Evolutionary conservation across 805 yeast species (phyloP).

Genomic region (Tetrapisispora nanseiensis): DNA sequence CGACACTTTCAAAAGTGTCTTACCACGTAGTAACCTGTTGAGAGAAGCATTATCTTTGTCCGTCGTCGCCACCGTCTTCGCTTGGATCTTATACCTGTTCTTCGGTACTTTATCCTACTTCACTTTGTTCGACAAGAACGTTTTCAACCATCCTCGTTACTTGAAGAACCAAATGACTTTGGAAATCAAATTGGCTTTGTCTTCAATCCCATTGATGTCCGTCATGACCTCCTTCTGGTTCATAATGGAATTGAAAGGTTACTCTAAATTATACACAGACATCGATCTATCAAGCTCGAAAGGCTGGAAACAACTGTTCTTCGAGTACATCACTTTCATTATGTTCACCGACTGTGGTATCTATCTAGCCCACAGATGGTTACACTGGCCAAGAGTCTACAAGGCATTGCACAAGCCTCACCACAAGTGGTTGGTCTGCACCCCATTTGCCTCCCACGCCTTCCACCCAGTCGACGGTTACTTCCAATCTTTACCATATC

Average conservation of each 20-base stretch:
- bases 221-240: constrained; percentile 84
- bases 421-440: constrained; percentile 97
- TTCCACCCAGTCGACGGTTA: constrained; percentile 98
- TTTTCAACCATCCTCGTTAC: constrained; percentile 92
- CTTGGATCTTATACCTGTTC: constrained; percentile 69
- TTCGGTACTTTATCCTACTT: constrained; percentile 71
- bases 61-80: constrained; percentile 66
- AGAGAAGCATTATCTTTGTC: constrained; percentile 66
- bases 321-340: constrained; percentile 70
- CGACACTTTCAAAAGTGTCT: constrained; percentile 53
- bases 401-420: constrained; percentile 89
- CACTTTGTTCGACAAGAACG: constrained; percentile 75
- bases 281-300: constrained; percentile 45
- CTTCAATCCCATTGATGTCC: constrained; percentile 88
- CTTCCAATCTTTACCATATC: constrained; percentile 88
- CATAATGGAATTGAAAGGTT: constrained; percentile 71
- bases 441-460: constrained; percentile 97
- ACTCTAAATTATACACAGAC: constrained; percentile 65
- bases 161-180: constrained; percentile 84
- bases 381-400: constrained; percentile 89
- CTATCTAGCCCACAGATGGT: constrained; percentile 82
- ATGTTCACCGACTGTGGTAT: constrained; percentile 92
- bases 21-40: constrained; percentile 60
- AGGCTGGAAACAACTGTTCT: constrained; percentile 52
- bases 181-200: constrained; percentile 69